Conservation (phyloP, 768 basidiomycete species). For the Hirschioporus abietinus region DNA sequence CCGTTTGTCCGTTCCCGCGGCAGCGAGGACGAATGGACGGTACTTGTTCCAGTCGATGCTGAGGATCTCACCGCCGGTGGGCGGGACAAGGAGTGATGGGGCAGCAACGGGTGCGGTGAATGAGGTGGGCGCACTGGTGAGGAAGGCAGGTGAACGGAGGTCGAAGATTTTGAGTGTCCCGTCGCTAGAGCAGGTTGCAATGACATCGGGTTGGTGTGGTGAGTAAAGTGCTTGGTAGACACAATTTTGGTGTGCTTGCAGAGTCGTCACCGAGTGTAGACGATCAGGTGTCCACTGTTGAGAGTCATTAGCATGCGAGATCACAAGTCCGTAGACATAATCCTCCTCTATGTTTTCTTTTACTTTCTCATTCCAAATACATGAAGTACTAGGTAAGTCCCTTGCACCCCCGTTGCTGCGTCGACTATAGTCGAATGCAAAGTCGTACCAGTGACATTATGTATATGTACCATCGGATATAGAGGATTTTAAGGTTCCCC, state of each 20-base stretch:
- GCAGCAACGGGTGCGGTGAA: background rate
- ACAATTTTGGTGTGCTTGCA: constrained; percentile 80
- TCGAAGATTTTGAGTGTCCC: constrained; percentile 85
- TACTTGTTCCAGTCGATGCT: constrained; percentile 94
- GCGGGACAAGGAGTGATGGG: constrained; percentile 9
- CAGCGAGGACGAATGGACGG: constrained; percentile 69
- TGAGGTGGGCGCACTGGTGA: constrained; percentile 10
- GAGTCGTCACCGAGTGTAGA: constrained; percentile 70
- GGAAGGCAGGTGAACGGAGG: constrained; percentile 20
- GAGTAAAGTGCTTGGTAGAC: constrained; percentile 92
- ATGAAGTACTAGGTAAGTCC: too few relatives aligned
- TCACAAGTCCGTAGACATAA: too few relatives aligned
- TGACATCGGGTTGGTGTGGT: constrained; percentile 77
- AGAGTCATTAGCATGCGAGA: background rate
- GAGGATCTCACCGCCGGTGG: constrained; percentile 50
- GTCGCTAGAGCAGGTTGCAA: constrained; percentile 84
- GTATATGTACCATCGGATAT: background rate
- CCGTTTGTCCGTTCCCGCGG: constrained; percentile 71
- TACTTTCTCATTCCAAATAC: too few relatives aligned
- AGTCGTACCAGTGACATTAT: constrained; percentile 8
- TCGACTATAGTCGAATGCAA: too few relatives aligned
- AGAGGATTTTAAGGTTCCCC: too few relatives aligned
- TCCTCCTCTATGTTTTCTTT: too few relatives aligned
- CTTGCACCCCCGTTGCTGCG: too few relatives aligned
- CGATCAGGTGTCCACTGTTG: constrained; percentile 82